These are phyloP conservation scores for Trichoderma endophyticum DNA, from an alignment of 2,329 filamentous ascomycete species.

Conservation along the genomic window DNA sequence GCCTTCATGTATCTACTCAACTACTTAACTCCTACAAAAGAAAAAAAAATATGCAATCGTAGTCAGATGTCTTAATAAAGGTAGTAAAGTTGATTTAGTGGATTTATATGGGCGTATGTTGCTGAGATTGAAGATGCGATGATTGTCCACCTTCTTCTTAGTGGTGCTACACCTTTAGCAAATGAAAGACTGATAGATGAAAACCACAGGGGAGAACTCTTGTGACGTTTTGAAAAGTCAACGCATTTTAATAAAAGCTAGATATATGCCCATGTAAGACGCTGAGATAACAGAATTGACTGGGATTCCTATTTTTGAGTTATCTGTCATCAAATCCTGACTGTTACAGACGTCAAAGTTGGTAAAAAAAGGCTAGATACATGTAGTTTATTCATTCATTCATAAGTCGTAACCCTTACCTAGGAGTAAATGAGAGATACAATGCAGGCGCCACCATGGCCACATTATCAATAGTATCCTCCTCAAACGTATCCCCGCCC, in stretches of 20 bases:
- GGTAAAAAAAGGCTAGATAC: background rate
- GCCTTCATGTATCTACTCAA: background rate
- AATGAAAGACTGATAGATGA: background rate
- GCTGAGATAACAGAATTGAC: too few species aligned
- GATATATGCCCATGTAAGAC: too few species aligned
- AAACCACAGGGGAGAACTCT: too few species aligned
- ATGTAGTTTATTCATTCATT: background rate
- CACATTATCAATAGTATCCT: background rate
- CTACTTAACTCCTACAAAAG: too few species aligned
- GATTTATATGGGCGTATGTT: too few species aligned
- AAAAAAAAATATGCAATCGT: too few species aligned
- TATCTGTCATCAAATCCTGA: background rate
- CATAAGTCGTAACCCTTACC: background rate
- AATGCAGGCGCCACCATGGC: background rate
- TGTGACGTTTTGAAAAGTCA: too few species aligned
- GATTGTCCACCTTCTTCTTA: background rate
- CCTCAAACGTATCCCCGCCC: background rate
- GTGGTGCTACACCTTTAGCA: background rate
- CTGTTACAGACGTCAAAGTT: background rate
- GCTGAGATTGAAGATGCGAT: too few species aligned
- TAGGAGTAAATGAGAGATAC: slow-evolving; percentile 30
- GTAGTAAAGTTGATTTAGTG: too few species aligned
- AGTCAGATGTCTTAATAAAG: too few species aligned
- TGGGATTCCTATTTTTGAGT: too few species aligned
- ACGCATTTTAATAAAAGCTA: too few species aligned